phyloP scores from a whole-genome alignment of 306 rosid species.

The Sindora glabra region DNA sequence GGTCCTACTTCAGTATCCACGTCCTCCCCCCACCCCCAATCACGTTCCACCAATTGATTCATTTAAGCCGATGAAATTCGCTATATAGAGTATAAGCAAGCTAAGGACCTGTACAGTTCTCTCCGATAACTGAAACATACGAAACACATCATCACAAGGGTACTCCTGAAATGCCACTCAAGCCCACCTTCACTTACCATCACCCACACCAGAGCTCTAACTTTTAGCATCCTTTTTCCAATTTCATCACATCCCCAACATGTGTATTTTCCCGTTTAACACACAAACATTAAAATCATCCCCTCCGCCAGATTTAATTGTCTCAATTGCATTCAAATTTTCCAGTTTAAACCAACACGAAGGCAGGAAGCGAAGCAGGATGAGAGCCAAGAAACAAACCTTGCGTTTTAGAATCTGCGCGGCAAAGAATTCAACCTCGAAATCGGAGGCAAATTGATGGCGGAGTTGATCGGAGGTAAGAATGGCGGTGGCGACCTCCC shows the following conservation, averaged over 20 bases:
- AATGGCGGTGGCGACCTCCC: conserved; percentile 92
- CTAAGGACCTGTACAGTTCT: background rate
- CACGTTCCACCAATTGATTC: background rate
- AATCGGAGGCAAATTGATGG: conserved; percentile 36
- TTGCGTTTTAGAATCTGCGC: conserved; percentile 97
- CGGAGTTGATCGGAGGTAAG: conserved; percentile 59
- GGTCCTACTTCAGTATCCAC: background rate
- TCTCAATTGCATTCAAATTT: no score
- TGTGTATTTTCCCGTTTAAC: background rate
- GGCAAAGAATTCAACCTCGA: conserved; percentile 91
- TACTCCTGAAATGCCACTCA: background rate
- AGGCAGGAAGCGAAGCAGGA: background rate
- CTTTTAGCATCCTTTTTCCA: background rate
- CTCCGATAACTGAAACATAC: background rate
- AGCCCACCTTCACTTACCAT: background rate
- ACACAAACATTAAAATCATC: background rate
- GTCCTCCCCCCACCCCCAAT: background rate
- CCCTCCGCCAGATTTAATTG: background rate
- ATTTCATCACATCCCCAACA: background rate
- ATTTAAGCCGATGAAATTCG: background rate
- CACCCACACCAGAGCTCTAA: background rate
- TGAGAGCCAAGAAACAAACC: conserved; percentile 19
- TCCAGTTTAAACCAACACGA: no score
- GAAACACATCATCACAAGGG: background rate
- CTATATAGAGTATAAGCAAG: background rate